These are phyloP conservation scores for Populus ilicifolia DNA, from an alignment of 345 rosid genomes.

Conservation along the genomic window DNA sequence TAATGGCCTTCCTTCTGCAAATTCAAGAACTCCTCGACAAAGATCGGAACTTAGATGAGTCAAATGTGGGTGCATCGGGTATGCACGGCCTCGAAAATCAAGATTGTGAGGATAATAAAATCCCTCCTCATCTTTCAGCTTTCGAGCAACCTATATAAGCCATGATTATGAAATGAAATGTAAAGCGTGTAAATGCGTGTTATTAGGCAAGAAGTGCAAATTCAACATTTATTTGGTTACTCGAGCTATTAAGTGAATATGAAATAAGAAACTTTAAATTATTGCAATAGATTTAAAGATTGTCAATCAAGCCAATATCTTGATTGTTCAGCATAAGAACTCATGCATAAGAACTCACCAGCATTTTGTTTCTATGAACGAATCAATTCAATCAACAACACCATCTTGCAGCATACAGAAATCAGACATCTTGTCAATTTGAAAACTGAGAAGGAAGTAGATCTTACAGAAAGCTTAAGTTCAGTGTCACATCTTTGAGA, in stretches of 20 bases:
- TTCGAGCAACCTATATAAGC: conserved; percentile 76
- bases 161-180: conserved; percentile 16
- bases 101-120: conserved; percentile 98
- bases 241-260: not conserved
- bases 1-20: conserved; percentile 83
- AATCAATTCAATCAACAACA: not conserved
- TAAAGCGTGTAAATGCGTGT: not conserved
- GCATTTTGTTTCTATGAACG: not conserved
- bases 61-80: conserved; percentile 97
- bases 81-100: conserved; percentile 97
- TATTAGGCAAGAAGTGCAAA: not conserved
- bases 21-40: conserved; percentile 94
- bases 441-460: not conserved
- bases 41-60: conserved; percentile 93
- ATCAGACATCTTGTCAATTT: not conserved
- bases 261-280: not conserved
- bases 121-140: conserved; percentile 89
- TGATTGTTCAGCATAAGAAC: not conserved
- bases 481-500: conserved; percentile 35
- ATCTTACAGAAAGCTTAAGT: conserved; percentile 35
- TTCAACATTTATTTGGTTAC: not conserved
- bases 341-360: not conserved
- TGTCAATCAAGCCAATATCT: not conserved
- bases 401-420: not conserved
- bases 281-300: not conserved